Evolutionary conservation across 306 rosid species (phyloP), one percentile per base, ranked within the genome.

Genomic region (Quercus berberidifolia): DNA sequence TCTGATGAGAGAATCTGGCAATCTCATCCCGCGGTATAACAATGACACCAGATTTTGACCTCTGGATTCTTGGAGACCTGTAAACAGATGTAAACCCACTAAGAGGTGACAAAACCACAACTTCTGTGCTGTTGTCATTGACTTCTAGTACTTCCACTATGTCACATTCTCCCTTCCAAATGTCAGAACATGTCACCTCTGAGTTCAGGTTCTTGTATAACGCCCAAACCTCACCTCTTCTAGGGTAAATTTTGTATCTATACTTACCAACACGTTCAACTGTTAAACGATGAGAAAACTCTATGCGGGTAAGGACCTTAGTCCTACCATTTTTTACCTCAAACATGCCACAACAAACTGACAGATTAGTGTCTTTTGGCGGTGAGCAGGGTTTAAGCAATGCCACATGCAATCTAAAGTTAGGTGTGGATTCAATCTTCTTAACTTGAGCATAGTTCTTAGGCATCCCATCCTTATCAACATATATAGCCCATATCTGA

Each of bases 201-300:
- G 38, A 25, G 57, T 80, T 82, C 85, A 21, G 82, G 77, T 74
- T 86, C 90, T 83, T 84, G 86, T 70, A 79, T 28, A 90, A 41
- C 13, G 87, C 91, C 97, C 97, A 92, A 59, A 92, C 69, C 82
- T 92, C 90, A 43, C 97, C 92, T 83, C 85, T 81, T 67, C 89
- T 83, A 4, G 94, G 97, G 75, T 79, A 82, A 62, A 92, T 88
- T 78, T 79, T 88, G 76, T 71, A 88, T 65, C 28, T 76, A 51
- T 75, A 76, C 60, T 49, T 75, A 33, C 38, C 77, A 57, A 15
- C 3, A 35, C 78, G 83, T 43, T 74, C 80, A 59, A 79, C 77
- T 20, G 43, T 81, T 71, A 83, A 52, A 70, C 84, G 79, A 76
- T 90, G 92, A 60, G 90, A 92, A 79, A 92, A 85, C 6, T 77